Conservation (phyloP, 257 asterid species). For the Cynanchum wilfordii region DNA sequence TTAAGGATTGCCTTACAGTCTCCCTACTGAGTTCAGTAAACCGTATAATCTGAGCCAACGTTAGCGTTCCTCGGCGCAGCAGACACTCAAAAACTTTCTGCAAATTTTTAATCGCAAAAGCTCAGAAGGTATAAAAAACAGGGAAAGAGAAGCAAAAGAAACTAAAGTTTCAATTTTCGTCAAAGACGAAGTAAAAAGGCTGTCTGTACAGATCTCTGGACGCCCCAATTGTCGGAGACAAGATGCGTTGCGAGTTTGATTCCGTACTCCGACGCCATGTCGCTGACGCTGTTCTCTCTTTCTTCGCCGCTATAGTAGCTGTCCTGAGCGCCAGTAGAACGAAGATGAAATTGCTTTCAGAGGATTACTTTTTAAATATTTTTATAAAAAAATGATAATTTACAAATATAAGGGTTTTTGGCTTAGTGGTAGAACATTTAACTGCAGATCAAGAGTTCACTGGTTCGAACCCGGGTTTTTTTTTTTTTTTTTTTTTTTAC, state of each 20-base stretch:
- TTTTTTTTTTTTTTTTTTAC: too few relatives aligned
- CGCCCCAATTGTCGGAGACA: constrained; percentile 63
- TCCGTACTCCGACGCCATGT: constrained; percentile 61
- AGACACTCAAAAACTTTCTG: constrained; percentile 88
- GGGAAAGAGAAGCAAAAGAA: background rate
- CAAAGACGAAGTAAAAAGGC: background rate
- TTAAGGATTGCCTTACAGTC: constrained; percentile 58
- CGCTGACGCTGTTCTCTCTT: constrained; percentile 13
- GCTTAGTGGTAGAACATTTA: constrained; percentile 36
- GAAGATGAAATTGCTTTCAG: too few relatives aligned
- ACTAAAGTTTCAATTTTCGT: background rate
- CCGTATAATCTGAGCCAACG: constrained; percentile 41
- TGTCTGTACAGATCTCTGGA: constrained; percentile 45
- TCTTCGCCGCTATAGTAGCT: background rate
- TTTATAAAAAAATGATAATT: too few relatives aligned
- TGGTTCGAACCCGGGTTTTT: constrained; percentile 28
- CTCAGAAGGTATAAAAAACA: background rate
- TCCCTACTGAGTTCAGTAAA: constrained; percentile 56
- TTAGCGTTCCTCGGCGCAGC: constrained; percentile 60
- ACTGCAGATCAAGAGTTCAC: constrained; percentile 28
- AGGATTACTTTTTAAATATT: too few relatives aligned
- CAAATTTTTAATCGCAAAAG: constrained; percentile 1
- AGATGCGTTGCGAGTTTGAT: constrained; percentile 57
- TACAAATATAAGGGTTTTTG: constrained; percentile 13
- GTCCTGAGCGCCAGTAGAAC: too few relatives aligned